Conservation (phyloP, 176 grass and related monocot species). For the Microstegium vimineum region DNA sequence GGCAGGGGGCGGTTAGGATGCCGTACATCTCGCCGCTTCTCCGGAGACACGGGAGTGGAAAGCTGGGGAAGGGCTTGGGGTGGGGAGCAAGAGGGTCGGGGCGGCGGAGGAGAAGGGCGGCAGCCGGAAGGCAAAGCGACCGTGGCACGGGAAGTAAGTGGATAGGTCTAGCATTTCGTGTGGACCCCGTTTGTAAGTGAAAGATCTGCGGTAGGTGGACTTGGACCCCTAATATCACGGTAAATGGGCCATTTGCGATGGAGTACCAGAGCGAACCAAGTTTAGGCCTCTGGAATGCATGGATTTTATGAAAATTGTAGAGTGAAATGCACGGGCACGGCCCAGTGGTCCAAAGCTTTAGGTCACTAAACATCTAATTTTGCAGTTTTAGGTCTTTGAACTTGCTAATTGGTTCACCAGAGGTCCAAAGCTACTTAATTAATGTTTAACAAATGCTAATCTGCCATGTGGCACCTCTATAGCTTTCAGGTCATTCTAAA, state of each 20-base stretch:
- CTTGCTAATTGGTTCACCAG: too few relatives aligned
- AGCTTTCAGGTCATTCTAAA: too few relatives aligned
- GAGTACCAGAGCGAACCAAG: too few relatives aligned
- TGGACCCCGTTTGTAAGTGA: neutral
- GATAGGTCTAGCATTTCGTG: neutral
- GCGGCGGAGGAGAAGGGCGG: neutral
- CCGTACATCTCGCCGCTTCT: constrained; percentile 32
- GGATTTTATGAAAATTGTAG: too few relatives aligned
- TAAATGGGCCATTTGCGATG: neutral
- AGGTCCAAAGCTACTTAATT: too few relatives aligned
- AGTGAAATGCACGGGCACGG: too few relatives aligned
- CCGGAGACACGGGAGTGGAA: neutral
- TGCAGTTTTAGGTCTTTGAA: too few relatives aligned
- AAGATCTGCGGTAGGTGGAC: neutral
- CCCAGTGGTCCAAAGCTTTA: too few relatives aligned
- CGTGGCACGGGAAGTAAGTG: neutral
- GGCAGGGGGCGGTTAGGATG: constrained; percentile 34
- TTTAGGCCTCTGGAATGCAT: too few relatives aligned
- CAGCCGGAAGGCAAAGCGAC: neutral
- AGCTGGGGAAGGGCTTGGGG: neutral
- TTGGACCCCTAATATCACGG: neutral
- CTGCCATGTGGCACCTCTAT: too few relatives aligned
- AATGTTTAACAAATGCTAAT: too few relatives aligned
- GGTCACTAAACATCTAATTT: too few relatives aligned
- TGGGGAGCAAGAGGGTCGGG: neutral